A percentile compares a stretch with the other conserved stretches of the same genome.
These are phyloP conservation scores for Balakata baccata DNA, from an alignment of 345 rosid genomes.

Conservation along the genomic window DNA sequence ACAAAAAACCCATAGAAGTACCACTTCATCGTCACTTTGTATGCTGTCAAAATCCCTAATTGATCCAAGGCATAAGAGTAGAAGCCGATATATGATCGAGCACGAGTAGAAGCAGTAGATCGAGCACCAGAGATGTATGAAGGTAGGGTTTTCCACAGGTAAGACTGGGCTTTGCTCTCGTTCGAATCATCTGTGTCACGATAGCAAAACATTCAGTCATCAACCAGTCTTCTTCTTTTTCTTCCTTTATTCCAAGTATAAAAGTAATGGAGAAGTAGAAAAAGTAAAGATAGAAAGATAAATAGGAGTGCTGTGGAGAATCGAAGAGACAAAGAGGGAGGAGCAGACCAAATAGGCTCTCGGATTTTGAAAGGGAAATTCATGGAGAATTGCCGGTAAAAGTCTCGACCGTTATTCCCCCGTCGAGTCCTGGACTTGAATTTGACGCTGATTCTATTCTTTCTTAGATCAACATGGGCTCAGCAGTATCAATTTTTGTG, in stretches of 20 bases:
- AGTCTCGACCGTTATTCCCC: not conserved
- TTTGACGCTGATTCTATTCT: not conserved
- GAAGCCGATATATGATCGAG: no score
- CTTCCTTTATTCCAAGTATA: not conserved
- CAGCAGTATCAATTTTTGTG: no score
- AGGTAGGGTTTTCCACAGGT: constrained; percentile 9
- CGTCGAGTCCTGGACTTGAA: not conserved
- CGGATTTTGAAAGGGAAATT: constrained; percentile 45
- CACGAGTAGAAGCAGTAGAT: no score
- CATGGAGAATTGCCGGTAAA: constrained; percentile 31
- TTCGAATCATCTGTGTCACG: constrained; percentile 33
- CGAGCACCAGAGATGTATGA: constrained; percentile 70
- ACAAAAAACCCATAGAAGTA: no score
- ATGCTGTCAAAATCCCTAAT: no score
- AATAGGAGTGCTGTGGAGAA: constrained; percentile 38
- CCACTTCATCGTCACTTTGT: no score
- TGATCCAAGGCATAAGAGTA: no score
- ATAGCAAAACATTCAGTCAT: not conserved
- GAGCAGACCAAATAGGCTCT: constrained; percentile 25
- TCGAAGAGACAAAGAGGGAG: constrained; percentile 25
- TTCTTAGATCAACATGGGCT: no score
- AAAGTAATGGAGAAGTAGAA: not conserved
- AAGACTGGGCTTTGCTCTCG: constrained; percentile 5
- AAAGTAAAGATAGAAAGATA: constrained; percentile 8
- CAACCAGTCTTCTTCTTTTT: not conserved